Evolutionary conservation across 768 basidiomycete species (phyloP).

Genomic region (Leccinellum luteum): DNA sequence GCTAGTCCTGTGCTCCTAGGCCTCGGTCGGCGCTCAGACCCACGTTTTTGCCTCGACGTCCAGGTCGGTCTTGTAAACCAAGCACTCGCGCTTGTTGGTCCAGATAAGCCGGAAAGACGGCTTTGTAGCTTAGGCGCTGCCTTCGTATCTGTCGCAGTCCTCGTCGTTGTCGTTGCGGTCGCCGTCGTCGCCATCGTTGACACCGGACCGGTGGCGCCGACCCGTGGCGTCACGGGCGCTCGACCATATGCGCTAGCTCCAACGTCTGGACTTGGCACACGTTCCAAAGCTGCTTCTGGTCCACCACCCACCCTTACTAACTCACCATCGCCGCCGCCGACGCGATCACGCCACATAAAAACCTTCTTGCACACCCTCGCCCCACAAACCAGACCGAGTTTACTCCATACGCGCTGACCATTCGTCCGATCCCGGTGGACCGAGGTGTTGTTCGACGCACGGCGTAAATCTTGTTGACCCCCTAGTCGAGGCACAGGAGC

Average conservation of each 20-base stretch:
- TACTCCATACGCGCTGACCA: not conserved
- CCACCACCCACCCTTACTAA: not conserved
- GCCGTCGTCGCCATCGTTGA: not conserved
- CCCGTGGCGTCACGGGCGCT: constrained; percentile 4
- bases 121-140: not conserved
- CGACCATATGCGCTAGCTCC: not conserved
- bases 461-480: not conserved
- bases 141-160: not conserved
- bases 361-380: constrained; percentile 5
- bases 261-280: not conserved
- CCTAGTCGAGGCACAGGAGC: not conserved
- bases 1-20: not conserved
- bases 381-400: constrained; percentile 4
- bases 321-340: not conserved
- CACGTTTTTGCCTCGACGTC: not conserved
- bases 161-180: not conserved
- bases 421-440: not conserved
- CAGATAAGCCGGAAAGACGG: not conserved
- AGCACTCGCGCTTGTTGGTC: constrained; percentile 1
- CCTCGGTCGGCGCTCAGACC: constrained; percentile 4
- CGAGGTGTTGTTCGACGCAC: not conserved
- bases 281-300: not conserved
- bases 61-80: not conserved
- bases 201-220: constrained; percentile 13
- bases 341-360: constrained; percentile 12